Percentiles rank a stretch among this genome's conserved stretches.
phyloP scores from a whole-genome alignment of 1,284 basidiomycete genomes.

The Termitomyces sp. region DNA sequence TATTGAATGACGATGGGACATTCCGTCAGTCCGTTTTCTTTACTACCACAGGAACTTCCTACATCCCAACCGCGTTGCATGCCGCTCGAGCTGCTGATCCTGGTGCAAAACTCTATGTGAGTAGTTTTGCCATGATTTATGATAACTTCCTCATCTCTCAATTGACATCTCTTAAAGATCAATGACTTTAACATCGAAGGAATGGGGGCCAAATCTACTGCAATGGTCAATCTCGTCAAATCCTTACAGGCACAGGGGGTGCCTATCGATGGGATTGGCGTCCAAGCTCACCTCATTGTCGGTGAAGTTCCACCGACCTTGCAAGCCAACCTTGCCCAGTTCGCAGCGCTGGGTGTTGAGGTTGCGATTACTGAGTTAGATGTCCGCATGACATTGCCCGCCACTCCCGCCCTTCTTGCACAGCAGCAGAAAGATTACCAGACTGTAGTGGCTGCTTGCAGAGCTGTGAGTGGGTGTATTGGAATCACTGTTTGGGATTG shows the following conservation, averaged over 20 bases:
- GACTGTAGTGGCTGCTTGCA: conserved; percentile 48
- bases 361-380: conserved; percentile 60
- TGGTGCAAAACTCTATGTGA: conserved; percentile 35
- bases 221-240: conserved; percentile 45
- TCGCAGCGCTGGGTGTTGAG: conserved; percentile 48
- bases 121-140: not conserved
- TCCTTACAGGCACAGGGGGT: conserved; percentile 37
- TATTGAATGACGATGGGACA: conserved; percentile 56
- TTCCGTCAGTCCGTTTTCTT: conserved; percentile 37
- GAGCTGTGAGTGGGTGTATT: conserved; percentile 42
- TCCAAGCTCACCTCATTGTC: conserved; percentile 50
- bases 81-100: conserved; percentile 40
- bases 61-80: conserved; percentile 32
- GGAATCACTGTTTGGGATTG: conserved; percentile 53
- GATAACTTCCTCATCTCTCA: not conserved
- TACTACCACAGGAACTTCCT: conserved; percentile 30
- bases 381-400: conserved; percentile 50
- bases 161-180: conserved; percentile 26
- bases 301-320: conserved; percentile 41
- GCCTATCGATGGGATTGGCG: conserved; percentile 54
- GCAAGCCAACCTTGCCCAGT: conserved; percentile 39
- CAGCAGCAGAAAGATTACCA: conserved; percentile 54
- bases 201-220: conserved; percentile 45
- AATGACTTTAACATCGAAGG: conserved; percentile 57
- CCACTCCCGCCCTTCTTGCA: conserved; percentile 40